Evolutionary conservation across 2,329 filamentous ascomycete species (phyloP), one percentile per base, ranked within the genome.

Genomic region (Xenoacremonium recifei): DNA sequence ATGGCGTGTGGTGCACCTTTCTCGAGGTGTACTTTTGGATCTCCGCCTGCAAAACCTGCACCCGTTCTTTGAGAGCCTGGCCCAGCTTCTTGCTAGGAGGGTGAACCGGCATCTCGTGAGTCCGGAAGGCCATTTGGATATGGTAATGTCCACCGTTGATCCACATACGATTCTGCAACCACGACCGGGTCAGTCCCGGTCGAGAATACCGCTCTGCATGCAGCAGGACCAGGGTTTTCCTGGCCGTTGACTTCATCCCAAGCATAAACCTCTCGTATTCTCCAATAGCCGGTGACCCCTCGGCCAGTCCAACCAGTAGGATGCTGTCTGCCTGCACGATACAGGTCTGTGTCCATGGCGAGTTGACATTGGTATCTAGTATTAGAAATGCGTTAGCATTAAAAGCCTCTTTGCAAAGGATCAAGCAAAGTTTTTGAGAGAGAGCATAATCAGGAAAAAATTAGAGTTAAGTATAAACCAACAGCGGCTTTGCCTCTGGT

Each of bases 91-190:
- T 89, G 2, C 81, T 77, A 12, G 84, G 83, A 16, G 85, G 79
- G 56, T 90, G 85, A 1, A 87, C 80, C 3, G 90, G 87, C 50
- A 95, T 84, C 2, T 84, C 72, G 34, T 87, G 85, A 3, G 84
- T 77, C 29, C 85, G 81, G 63, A 93, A 92, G 0, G 87, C 78
- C 93, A 99, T 97, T 58, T 99, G 93, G 11, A 99, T 87, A 55
- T 99, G 93, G 60, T 95, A 93, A 62, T 99, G 95, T 5, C 92
- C 92, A 13, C 93, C 93, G 53, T 97, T 99, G 65, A 99, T 93
- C 93, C 93, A 99, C 48, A 95, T 84, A 2, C 93, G 85, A 58
- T 96, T 96, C 48, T 85, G 82, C 12, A 99, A 70, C 93, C 93
- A 99, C 21, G 86, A 82, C 38, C 93, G 76, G 0, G 93, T 96